Evolutionary conservation across 2,329 filamentous ascomycete species (phyloP).

Genomic region (Paracoccidioides brasiliensis): DNA sequence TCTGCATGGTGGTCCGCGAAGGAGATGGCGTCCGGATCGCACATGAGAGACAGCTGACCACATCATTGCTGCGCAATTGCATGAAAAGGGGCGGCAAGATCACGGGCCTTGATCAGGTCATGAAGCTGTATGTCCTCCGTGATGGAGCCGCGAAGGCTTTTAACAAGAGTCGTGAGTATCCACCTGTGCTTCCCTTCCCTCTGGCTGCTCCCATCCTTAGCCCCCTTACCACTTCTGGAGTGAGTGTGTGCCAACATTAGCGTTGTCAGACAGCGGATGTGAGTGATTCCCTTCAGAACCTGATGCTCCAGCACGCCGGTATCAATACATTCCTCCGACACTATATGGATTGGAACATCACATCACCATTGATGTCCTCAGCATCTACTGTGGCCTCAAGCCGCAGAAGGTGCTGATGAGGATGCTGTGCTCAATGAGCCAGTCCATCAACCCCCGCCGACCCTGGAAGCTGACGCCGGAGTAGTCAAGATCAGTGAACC

Average conservation of each 20-base stretch:
- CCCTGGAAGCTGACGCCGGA: too few species aligned
- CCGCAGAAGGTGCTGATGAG: too few species aligned
- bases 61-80: not conserved
- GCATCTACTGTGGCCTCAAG: too few species aligned
- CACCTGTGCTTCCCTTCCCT: conserved; percentile 3
- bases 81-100: not conserved
- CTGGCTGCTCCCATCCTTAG: not conserved
- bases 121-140: not conserved
- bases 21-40: conserved; percentile 6
- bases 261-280: conserved; percentile 1
- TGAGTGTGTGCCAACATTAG: not conserved
- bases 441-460: too few species aligned
- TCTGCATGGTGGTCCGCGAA: conserved; percentile 15
- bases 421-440: too few species aligned
- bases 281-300: conserved; percentile 12
- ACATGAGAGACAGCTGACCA: not conserved
- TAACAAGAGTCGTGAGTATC: not conserved
- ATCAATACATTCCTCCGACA: conserved; percentile 1
- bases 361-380: too few species aligned
- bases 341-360: too few species aligned
- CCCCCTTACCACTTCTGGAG: not conserved
- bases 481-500: too few species aligned
- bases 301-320: conserved; percentile 12
- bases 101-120: not conserved
- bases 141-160: not conserved